Evolutionary conservation across 2,329 filamentous ascomycete species (phyloP).

Genomic region (Chrysoporthe cubensis): DNA sequence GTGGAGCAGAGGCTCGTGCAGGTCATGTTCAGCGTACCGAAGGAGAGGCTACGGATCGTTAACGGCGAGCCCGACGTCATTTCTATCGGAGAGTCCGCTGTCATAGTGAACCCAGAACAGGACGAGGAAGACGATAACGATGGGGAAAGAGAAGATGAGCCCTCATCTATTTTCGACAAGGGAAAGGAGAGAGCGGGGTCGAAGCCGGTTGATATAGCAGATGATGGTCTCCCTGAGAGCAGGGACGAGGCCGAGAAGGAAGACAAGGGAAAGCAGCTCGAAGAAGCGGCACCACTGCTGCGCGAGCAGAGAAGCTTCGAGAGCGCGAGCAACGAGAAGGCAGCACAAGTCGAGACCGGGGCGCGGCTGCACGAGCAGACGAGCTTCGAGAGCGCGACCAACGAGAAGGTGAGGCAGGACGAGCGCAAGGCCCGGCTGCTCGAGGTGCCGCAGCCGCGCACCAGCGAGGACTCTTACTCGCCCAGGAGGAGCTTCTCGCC

Average conservation of each 20-base stretch:
- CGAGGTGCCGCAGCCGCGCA: slow-evolving; percentile 19
- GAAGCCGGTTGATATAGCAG: slow-evolving; percentile 5
- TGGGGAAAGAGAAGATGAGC: slow-evolving; percentile 3
- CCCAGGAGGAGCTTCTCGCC: slow-evolving; percentile 27
- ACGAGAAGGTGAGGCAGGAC: slow-evolving; percentile 12
- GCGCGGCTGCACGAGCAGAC: background rate
- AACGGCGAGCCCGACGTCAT: slow-evolving; percentile 67
- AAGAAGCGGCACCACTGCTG: background rate
- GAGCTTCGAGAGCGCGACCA: slow-evolving; percentile 13
- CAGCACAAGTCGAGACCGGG: slow-evolving; percentile 12
- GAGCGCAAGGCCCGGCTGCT: slow-evolving; percentile 15
- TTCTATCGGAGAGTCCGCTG: slow-evolving; percentile 39
- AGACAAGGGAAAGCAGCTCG: slow-evolving; percentile 3
- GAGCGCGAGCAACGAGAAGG: slow-evolving; percentile 11
- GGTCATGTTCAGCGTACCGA: slow-evolving; percentile 92
- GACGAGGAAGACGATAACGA: slow-evolving; percentile 25
- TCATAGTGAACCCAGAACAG: slow-evolving; percentile 47
- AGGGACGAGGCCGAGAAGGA: slow-evolving; percentile 5
- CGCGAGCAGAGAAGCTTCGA: slow-evolving; percentile 5
- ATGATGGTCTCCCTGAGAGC: background rate
- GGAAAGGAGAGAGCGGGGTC: slow-evolving; percentile 9
- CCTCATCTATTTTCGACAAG: background rate
- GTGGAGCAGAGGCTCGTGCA: slow-evolving; percentile 74
- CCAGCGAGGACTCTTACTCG: slow-evolving; percentile 7
- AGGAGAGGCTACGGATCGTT: slow-evolving; percentile 83